A percentile compares a stretch with the other conserved stretches of the same genome.
Conservation (phyloP, 257 asterid species). For the Solanum tarapatanum region DNA sequence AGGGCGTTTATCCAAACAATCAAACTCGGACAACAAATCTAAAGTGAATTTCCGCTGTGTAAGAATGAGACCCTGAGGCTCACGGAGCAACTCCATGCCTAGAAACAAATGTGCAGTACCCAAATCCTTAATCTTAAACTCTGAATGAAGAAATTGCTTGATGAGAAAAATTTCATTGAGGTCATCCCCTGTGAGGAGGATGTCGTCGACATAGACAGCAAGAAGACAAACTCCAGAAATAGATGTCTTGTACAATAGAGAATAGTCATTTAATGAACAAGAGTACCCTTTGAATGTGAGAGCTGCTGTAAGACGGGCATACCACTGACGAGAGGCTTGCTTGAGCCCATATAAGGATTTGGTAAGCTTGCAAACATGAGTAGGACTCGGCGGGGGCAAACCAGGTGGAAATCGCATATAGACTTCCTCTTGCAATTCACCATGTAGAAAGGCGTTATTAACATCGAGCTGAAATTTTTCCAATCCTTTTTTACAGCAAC, state of each 20-base stretch:
- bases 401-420: background rate
- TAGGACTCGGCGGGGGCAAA: background rate
- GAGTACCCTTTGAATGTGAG: background rate
- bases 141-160: background rate
- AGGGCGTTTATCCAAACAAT: no score
- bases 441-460: no score
- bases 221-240: background rate
- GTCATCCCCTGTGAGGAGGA: background rate
- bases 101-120: background rate
- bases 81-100: background rate
- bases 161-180: background rate
- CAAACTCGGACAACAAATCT: background rate
- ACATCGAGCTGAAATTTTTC: background rate
- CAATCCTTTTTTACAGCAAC: background rate
- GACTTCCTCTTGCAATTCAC: no score
- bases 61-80: background rate
- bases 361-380: background rate
- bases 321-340: background rate
- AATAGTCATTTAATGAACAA: background rate
- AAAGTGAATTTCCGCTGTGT: background rate
- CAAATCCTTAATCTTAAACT: background rate
- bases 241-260: no score
- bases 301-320: background rate
- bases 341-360: background rate
- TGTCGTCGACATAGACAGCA: background rate